A percentile compares a stretch with the other conserved stretches of the same genome.
These are phyloP conservation scores for Hamiltosporidium magnivora DNA, from an alignment of 371 early-diverging fungal genomes.

Conservation along the genomic window DNA sequence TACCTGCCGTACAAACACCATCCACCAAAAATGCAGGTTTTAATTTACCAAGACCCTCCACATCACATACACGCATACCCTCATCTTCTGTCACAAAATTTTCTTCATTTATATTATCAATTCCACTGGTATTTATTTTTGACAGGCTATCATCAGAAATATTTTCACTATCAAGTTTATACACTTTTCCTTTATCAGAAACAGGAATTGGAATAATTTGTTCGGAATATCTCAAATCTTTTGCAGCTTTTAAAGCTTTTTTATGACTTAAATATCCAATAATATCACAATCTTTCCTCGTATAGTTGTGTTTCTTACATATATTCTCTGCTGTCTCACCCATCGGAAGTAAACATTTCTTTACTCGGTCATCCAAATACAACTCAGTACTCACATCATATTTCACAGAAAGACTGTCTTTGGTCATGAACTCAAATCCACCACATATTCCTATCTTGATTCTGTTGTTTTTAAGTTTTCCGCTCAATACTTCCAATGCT, in stretches of 20 bases:
- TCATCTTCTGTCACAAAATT: conserved; percentile 64
- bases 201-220: conserved; percentile 71
- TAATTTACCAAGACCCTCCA: conserved; percentile 68
- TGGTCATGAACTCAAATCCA: conserved; percentile 90
- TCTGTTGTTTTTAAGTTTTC: conserved; percentile 71
- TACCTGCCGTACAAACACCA: conserved; percentile 83
- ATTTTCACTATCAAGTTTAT: conserved; percentile 37
- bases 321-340: conserved; percentile 85
- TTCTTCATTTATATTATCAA: too few relatives aligned
- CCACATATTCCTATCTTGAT: conserved; percentile 88
- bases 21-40: conserved; percentile 71
- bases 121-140: too few relatives aligned
- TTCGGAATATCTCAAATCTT: conserved; percentile 70
- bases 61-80: conserved; percentile 69
- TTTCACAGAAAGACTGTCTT: conserved; percentile 54
- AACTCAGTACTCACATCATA: not conserved
- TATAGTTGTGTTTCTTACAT: conserved; percentile 65
- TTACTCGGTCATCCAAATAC: not conserved
- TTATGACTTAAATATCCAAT: conserved; percentile 68
- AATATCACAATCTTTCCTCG: conserved; percentile 71
- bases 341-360: conserved; percentile 55
- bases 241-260: conserved; percentile 70
- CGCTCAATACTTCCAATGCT: conserved; percentile 72
- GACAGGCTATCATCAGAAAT: too few relatives aligned
- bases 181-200: not conserved